A percentile compares a stretch with the other conserved stretches of the same genome.
These are phyloP conservation scores for Candida sp. DNA, from an alignment of 1,139 yeast genomes.

Conservation along the genomic window DNA sequence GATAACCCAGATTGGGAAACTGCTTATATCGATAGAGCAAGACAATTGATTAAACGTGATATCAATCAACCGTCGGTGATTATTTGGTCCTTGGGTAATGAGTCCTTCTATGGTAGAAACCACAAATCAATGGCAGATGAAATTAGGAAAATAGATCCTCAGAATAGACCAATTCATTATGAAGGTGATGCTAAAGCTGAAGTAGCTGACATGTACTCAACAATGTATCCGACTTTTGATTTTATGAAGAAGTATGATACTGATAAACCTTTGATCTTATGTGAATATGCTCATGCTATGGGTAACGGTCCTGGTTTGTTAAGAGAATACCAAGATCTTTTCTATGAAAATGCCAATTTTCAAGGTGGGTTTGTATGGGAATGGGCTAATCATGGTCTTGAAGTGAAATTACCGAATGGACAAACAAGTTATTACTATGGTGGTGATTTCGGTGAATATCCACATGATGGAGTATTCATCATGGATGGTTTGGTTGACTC, in stretches of 20 bases:
- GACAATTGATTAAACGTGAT: slow-evolving; percentile 24
- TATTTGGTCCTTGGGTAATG: slow-evolving; percentile 35
- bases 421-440: slow-evolving; percentile 22
- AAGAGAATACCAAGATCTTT: slow-evolving; percentile 25
- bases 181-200: slow-evolving; percentile 23
- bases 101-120: slow-evolving; percentile 28
- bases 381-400: slow-evolving; percentile 34
- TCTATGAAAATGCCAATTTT: slow-evolving; percentile 20
- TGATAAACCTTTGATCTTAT: slow-evolving; percentile 25
- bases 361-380: slow-evolving; percentile 40
- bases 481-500: slow-evolving; percentile 31
- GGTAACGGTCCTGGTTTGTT: slow-evolving; percentile 34
- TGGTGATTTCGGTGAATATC: slow-evolving; percentile 30
- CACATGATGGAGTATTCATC: slow-evolving; percentile 30
- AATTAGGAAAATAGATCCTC: slow-evolving; percentile 16
- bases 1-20: slow-evolving; percentile 24
- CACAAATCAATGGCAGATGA: slow-evolving; percentile 23
- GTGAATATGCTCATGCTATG: slow-evolving; percentile 36
- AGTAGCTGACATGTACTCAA: slow-evolving; percentile 22
- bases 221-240: slow-evolving; percentile 25
- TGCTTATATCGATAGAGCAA: slow-evolving; percentile 29
- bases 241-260: slow-evolving; percentile 15
- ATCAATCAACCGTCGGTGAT: slow-evolving; percentile 27
- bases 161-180: slow-evolving; percentile 25
- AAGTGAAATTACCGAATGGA: slow-evolving; percentile 9